These are phyloP conservation scores for Alternaria sp. DNA, from an alignment of 2,329 filamentous ascomycete species.

Conservation along the genomic window DNA sequence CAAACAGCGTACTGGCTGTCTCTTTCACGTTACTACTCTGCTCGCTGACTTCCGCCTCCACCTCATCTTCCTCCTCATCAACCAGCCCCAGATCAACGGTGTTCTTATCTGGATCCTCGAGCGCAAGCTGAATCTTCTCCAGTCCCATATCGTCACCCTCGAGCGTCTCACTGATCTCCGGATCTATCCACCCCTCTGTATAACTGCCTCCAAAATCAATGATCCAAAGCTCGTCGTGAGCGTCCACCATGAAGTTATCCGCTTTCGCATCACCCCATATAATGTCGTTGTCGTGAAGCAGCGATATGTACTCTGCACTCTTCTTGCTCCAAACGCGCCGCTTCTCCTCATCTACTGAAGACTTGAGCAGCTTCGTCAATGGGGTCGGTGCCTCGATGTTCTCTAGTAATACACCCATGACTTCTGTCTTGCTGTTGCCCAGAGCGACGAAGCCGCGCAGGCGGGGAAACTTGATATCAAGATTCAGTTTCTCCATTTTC, in stretches of 20 bases:
- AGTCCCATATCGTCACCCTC: conserved; percentile 51
- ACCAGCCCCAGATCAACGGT: conserved; percentile 13
- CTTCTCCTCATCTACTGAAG: conserved; percentile 16
- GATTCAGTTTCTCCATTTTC: conserved; percentile 15
- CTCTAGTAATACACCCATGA: conserved; percentile 24
- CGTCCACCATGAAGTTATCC: conserved; percentile 53
- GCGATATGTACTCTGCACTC: conserved; percentile 19
- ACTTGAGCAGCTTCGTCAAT: conserved; percentile 22
- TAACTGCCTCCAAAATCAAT: conserved; percentile 55
- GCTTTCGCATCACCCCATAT: conserved; percentile 43
- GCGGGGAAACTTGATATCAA: conserved; percentile 22
- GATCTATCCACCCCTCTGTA: conserved; percentile 54
- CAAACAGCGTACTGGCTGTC: conserved; percentile 15
- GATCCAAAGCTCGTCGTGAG: conserved; percentile 49
- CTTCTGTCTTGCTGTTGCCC: conserved; percentile 21
- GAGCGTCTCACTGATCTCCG: conserved; percentile 48
- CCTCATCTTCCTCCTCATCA: conserved; percentile 1
- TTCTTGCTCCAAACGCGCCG: conserved; percentile 23
- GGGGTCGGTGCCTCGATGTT: conserved; percentile 22
- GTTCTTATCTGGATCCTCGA: conserved; percentile 20
- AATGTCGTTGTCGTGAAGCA: conserved; percentile 24
- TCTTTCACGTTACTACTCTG: conserved; percentile 3
- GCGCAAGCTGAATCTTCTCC: conserved; percentile 24
- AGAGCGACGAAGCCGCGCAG: conserved; percentile 22
- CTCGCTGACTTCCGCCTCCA: neutral